Conservation (phyloP, 2,329 filamentous ascomycete genomes). For the Lasiodiplodia gonubiensis region DNA sequence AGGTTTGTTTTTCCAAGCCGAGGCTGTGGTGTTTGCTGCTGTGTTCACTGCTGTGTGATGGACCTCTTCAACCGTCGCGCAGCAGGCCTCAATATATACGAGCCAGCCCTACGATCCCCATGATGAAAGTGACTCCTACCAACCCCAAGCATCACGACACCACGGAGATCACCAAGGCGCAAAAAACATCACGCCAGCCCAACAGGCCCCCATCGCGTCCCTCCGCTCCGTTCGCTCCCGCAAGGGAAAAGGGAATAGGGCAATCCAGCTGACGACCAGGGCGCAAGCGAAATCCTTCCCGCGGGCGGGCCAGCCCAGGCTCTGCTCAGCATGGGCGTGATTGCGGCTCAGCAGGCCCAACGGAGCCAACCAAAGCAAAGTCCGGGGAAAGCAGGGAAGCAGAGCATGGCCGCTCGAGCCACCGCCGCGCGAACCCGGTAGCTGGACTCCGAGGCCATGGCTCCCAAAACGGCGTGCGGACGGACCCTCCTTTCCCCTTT, state of each 20-base stretch:
- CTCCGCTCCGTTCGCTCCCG: conserved; percentile 21
- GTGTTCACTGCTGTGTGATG: conserved; percentile 19
- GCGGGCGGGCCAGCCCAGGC: background rate
- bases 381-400: conserved; percentile 20
- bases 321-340: background rate
- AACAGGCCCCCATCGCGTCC: conserved; percentile 7
- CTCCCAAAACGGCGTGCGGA: background rate
- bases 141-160: conserved; percentile 17
- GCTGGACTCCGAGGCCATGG: background rate
- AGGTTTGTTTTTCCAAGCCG: background rate
- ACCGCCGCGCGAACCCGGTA: conserved; percentile 2
- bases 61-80: conserved; percentile 17
- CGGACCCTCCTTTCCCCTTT: background rate
- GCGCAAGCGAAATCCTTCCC: background rate
- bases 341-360: conserved; percentile 14
- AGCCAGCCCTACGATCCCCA: background rate
- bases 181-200: conserved; percentile 16
- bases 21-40: background rate
- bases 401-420: background rate
- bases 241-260: background rate
- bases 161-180: background rate
- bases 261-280: background rate
- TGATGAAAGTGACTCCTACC: conserved; percentile 1
- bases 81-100: conserved; percentile 24
- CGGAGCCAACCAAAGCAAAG: background rate